phyloP scores from a whole-genome alignment of 768 basidiomycete species.

The Paxillus ammoniavirescens region DNA sequence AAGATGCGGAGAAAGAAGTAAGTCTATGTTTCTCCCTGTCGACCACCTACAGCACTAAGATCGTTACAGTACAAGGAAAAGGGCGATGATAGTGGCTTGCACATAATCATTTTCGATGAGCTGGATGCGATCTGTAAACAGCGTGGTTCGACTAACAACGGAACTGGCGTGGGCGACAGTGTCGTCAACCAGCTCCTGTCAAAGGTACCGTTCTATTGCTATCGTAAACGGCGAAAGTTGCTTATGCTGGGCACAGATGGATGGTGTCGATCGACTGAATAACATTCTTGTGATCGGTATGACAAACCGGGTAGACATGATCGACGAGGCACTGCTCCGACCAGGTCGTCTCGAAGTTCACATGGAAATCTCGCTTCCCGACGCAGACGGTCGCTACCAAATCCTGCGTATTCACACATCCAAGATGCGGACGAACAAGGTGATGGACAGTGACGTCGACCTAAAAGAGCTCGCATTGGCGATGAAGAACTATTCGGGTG shows the following conservation, averaged over 20 bases:
- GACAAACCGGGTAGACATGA: slow-evolving; percentile 99
- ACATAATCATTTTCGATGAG: slow-evolving; percentile 99
- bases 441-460: slow-evolving; percentile 87
- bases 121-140: slow-evolving; percentile 99
- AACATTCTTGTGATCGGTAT: slow-evolving; percentile 99
- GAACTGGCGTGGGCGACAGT: slow-evolving; percentile 98
- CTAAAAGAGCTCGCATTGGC: slow-evolving; percentile 72
- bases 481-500: slow-evolving; percentile 98
- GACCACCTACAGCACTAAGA: slow-evolving; percentile 1
- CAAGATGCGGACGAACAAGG: slow-evolving; percentile 89
- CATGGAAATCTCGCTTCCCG: slow-evolving; percentile 98
- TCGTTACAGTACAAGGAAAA: slow-evolving; percentile 85
- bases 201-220: slow-evolving; percentile 55
- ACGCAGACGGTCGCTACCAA: slow-evolving; percentile 88
- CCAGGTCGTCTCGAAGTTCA: slow-evolving; percentile 99
- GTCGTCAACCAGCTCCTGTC: slow-evolving; percentile 98
- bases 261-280: slow-evolving; percentile 97
- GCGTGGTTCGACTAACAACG: slow-evolving; percentile 85
- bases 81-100: slow-evolving; percentile 93
- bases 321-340: slow-evolving; percentile 95
- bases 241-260: slow-evolving; percentile 65
- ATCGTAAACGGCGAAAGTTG: neutral
- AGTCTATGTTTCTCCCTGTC: neutral
- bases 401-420: slow-evolving; percentile 94
- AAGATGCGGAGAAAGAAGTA: slow-evolving; percentile 97